These are phyloP conservation scores for Capsicum rhomboideum DNA, from an alignment of 257 asterid genomes.

Conservation along the genomic window DNA sequence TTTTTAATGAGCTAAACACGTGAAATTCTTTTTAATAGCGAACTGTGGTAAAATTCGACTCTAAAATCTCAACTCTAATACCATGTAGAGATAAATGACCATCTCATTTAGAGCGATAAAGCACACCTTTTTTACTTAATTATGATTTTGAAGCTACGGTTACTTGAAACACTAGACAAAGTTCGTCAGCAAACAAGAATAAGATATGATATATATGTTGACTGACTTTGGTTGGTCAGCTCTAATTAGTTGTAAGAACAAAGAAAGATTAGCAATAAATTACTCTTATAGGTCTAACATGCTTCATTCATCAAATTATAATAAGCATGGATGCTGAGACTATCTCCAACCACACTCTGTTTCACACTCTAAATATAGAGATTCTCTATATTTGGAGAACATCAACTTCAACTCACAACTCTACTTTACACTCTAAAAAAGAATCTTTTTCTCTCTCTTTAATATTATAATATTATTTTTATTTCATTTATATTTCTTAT, in stretches of 20 bases:
- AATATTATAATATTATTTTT: no score
- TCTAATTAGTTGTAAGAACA: neutral
- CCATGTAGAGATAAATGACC: no score
- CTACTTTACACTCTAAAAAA: no score
- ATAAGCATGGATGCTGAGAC: neutral
- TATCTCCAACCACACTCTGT: no score
- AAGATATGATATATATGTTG: neutral
- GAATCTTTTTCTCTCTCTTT: no score
- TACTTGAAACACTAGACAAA: neutral
- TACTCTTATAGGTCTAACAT: neutral
- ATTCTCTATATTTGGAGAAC: no score
- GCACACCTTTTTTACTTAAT: no score
- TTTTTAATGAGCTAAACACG: neutral
- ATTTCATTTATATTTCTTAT: no score
- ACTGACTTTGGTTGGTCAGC: neutral
- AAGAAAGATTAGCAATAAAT: neutral
- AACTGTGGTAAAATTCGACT: neutral
- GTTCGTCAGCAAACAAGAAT: neutral
- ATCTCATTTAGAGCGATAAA: neutral
- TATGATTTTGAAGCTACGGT: neutral
- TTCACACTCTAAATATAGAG: no score
- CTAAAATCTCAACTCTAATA: neutral
- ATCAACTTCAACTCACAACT: no score
- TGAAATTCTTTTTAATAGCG: neutral
- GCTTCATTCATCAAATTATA: neutral